Evolutionary conservation across 352 stramenopile genomes (phyloP).

Genomic region (Pythium periplocum): DNA sequence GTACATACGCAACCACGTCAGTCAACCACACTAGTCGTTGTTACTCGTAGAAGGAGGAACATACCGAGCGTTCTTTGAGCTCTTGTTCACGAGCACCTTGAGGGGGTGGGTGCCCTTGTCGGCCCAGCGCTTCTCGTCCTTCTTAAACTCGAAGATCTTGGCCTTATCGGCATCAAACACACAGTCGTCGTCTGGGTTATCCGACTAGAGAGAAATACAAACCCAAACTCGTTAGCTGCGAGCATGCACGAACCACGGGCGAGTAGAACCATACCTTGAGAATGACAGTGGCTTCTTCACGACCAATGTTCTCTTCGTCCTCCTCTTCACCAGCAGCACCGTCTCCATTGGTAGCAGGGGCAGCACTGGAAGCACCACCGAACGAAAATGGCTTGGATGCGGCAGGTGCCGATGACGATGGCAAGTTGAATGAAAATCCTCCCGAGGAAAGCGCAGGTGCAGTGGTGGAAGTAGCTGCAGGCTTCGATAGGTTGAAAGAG

Average conservation of each 20-base stretch:
- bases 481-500: slow-evolving; percentile 25
- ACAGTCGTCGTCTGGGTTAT: slow-evolving; percentile 63
- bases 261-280: slow-evolving; percentile 52
- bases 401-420: not conserved
- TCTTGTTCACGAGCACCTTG: slow-evolving; percentile 74
- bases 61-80: slow-evolving; percentile 58
- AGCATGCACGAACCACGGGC: not conserved
- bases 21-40: not conserved
- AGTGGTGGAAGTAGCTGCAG: not conserved
- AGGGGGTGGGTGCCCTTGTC: slow-evolving; percentile 81
- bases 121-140: slow-evolving; percentile 83
- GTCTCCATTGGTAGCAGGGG: slow-evolving; percentile 8
- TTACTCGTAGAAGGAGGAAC: not conserved
- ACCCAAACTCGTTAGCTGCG: not conserved
- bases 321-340: slow-evolving; percentile 30
- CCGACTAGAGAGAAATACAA: slow-evolving; percentile 26
- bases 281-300: slow-evolving; percentile 81
- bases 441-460: slow-evolving; percentile 4
- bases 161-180: slow-evolving; percentile 74
- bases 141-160: slow-evolving; percentile 85
- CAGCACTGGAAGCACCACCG: slow-evolving; percentile 16
- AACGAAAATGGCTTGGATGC: slow-evolving; percentile 14
- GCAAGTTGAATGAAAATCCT: slow-evolving; percentile 17
- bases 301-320: slow-evolving; percentile 77
- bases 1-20: not conserved